Evolutionary conservation across 495 filamentous ascomycete genomes (phyloP).

Genomic region (Trichoderma gamsii): DNA sequence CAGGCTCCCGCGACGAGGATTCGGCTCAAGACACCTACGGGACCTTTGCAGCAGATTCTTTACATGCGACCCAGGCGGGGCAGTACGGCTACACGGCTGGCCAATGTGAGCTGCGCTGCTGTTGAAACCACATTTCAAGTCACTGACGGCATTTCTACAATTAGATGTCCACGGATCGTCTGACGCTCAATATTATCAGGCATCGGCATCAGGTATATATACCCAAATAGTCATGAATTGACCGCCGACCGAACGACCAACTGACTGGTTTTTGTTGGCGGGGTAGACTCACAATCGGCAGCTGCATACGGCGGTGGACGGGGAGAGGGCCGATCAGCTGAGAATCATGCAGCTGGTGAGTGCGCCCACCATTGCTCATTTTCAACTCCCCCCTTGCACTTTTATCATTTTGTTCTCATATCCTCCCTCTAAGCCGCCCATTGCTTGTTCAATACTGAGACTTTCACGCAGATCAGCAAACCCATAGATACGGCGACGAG

Average conservation of each 20-base stretch:
- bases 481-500: neutral
- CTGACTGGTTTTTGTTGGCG: conserved; percentile 3
- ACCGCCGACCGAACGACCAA: neutral
- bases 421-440: neutral
- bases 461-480: neutral
- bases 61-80: conserved; percentile 5
- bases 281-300: conserved; percentile 1
- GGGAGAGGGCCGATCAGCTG: neutral
- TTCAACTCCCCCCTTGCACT: neutral
- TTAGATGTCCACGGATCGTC: conserved; percentile 4
- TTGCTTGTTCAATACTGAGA: neutral
- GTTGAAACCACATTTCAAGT: neutral
- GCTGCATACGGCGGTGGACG: neutral
- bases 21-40: neutral
- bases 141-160: neutral
- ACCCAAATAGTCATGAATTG: neutral
- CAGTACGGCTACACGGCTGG: neutral
- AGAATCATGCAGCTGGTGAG: conserved; percentile 3
- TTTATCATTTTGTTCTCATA: neutral
- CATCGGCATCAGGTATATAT: conserved; percentile 1
- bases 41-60: conserved; percentile 1
- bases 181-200: neutral
- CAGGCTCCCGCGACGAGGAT: conserved; percentile 9
- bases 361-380: neutral
- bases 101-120: neutral